These are phyloP conservation scores for Hymenoscyphus repandus DNA, from an alignment of 2,329 filamentous ascomycete genomes.

Conservation along the genomic window DNA sequence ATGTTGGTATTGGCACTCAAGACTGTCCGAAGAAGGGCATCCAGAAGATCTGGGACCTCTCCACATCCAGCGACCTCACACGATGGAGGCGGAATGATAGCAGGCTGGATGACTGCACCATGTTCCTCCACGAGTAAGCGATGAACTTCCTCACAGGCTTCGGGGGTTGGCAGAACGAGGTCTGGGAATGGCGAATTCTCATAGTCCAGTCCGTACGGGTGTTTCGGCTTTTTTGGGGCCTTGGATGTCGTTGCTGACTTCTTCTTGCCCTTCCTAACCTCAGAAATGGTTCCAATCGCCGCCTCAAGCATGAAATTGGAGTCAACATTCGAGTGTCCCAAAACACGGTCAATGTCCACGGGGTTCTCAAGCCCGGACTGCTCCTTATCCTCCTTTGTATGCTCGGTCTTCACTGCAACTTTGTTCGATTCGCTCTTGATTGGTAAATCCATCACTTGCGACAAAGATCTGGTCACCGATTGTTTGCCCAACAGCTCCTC, in stretches of 20 bases:
- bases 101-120: constrained; percentile 58
- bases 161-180: constrained; percentile 56
- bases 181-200: constrained; percentile 63
- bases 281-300: too few species aligned
- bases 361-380: not conserved
- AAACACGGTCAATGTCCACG: too few species aligned
- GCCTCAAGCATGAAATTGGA: too few species aligned
- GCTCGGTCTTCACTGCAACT: not conserved
- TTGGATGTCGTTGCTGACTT: not conserved
- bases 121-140: constrained; percentile 60
- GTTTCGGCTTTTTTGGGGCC: constrained; percentile 27
- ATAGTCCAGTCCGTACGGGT: constrained; percentile 49
- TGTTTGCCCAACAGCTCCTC: too few species aligned
- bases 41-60: constrained; percentile 49
- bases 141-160: constrained; percentile 66
- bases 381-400: not conserved
- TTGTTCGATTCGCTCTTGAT: too few species aligned
- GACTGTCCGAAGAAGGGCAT: constrained; percentile 48
- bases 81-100: constrained; percentile 64
- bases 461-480: too few species aligned
- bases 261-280: not conserved
- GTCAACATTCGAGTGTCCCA: too few species aligned
- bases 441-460: too few species aligned
- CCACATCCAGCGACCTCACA: constrained; percentile 64
- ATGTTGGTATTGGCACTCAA: constrained; percentile 48